Percentiles rank a stretch among this genome's conserved stretches.
Conservation (phyloP, 345 rosid genomes). For the Salix exigua region DNA sequence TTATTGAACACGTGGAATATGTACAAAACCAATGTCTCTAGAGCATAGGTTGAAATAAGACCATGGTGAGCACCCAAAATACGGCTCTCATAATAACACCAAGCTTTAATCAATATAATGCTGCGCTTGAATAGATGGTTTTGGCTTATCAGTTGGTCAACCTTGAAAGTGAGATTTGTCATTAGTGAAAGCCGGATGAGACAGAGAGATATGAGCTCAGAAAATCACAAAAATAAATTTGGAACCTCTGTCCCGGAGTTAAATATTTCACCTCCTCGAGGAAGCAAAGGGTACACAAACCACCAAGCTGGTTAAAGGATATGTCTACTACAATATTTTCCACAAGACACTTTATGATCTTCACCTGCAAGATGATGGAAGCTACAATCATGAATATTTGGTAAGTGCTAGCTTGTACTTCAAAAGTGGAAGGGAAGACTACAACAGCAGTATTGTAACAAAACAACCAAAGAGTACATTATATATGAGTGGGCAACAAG, state of each 20-base stretch:
- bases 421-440: background rate
- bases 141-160: conserved; percentile 62
- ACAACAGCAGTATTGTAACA: background rate
- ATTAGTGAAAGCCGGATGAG: background rate
- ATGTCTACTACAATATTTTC: conserved; percentile 92
- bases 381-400: conserved; percentile 11
- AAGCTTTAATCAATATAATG: conserved; percentile 76
- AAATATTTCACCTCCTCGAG: conserved; percentile 71
- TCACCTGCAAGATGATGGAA: conserved; percentile 52
- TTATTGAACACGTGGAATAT: conserved; percentile 73
- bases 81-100: conserved; percentile 93
- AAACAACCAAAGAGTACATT: background rate
- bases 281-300: conserved; percentile 87
- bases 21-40: conserved; percentile 84
- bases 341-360: conserved; percentile 85
- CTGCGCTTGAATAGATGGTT: conserved; percentile 82
- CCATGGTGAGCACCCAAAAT: conserved; percentile 94
- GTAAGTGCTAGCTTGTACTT: background rate
- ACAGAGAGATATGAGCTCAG: background rate
- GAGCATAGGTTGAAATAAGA: conserved; percentile 77
- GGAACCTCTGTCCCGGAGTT: background rate
- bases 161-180: conserved; percentile 37
- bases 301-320: conserved; percentile 93
- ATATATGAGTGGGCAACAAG: background rate
- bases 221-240: background rate